These are phyloP conservation scores for Neurospora hispaniola DNA, from an alignment of 495 filamentous ascomycete species.

Conservation along the genomic window DNA sequence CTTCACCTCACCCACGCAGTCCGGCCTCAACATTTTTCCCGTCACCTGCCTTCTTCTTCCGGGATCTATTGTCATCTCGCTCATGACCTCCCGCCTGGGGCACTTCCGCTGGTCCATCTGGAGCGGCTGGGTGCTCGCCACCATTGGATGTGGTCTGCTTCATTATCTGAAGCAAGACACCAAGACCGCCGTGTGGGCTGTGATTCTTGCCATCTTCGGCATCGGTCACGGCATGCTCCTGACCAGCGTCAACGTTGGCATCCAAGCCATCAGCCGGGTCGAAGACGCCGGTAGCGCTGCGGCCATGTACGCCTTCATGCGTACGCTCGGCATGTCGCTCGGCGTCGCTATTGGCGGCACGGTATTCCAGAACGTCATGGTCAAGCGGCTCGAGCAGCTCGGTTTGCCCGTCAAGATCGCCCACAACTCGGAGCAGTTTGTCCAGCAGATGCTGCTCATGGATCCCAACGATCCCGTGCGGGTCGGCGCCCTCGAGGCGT, in stretches of 20 bases:
- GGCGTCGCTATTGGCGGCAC: slow-evolving; percentile 53
- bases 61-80: slow-evolving; percentile 37
- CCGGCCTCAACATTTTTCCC: slow-evolving; percentile 33
- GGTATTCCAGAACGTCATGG: slow-evolving; percentile 50
- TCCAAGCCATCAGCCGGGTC: slow-evolving; percentile 39
- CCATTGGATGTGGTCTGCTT: slow-evolving; percentile 39
- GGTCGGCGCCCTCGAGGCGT: slow-evolving; percentile 15
- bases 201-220: slow-evolving; percentile 42
- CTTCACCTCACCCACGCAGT: slow-evolving; percentile 38
- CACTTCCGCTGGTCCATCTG: slow-evolving; percentile 45
- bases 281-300: slow-evolving; percentile 45
- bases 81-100: slow-evolving; percentile 37
- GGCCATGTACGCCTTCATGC: slow-evolving; percentile 49
- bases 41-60: slow-evolving; percentile 21
- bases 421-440: slow-evolving; percentile 37
- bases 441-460: slow-evolving; percentile 21
- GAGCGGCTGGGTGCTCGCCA: slow-evolving; percentile 44
- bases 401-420: slow-evolving; percentile 29
- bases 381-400: slow-evolving; percentile 29
- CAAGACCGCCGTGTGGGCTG: slow-evolving; percentile 36
- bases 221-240: slow-evolving; percentile 45
- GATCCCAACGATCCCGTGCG: slow-evolving; percentile 14
- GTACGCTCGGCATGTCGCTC: slow-evolving; percentile 51
- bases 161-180: slow-evolving; percentile 37
- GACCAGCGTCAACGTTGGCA: slow-evolving; percentile 37